These are phyloP conservation scores for Albophoma yamanashiensis DNA, from an alignment of 2,329 filamentous ascomycete species.

Conservation along the genomic window DNA sequence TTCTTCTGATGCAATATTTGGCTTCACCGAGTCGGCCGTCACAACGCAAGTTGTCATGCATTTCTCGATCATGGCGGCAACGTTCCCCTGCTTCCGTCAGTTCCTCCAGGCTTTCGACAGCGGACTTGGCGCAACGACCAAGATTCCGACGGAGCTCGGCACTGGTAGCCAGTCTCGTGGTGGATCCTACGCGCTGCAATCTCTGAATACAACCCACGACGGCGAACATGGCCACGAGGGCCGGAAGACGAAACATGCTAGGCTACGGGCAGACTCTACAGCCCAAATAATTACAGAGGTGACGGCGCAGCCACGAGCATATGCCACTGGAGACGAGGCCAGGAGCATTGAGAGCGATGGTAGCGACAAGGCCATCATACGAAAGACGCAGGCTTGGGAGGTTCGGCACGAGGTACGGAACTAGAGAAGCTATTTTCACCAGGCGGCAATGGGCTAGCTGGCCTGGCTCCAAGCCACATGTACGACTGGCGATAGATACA, in stretches of 20 bases:
- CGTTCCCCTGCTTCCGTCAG: slow-evolving; percentile 10
- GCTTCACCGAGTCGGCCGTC: slow-evolving; percentile 2
- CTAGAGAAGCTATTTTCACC: background rate
- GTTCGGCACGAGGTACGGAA: slow-evolving; percentile 1
- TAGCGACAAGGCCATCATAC: slow-evolving; percentile 9
- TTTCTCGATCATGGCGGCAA: slow-evolving; percentile 10
- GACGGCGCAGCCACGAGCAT: background rate
- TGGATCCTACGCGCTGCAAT: slow-evolving; percentile 4
- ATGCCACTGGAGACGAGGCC: slow-evolving; percentile 1
- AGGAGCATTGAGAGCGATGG: slow-evolving; percentile 6
- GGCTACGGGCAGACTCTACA: slow-evolving; percentile 1
- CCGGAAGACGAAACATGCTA: background rate
- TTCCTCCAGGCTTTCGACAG: slow-evolving; percentile 9
- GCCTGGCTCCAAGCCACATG: background rate
- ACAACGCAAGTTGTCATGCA: slow-evolving; percentile 9
- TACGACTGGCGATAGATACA: background rate
- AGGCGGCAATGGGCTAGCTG: background rate
- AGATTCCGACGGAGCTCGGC: slow-evolving; percentile 3
- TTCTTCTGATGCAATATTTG: background rate
- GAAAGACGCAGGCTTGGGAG: slow-evolving; percentile 3
- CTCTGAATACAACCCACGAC: background rate
- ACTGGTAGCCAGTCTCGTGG: slow-evolving; percentile 1
- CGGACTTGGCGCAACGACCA: slow-evolving; percentile 7
- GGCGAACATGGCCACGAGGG: background rate
- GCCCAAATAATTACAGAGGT: slow-evolving; percentile 2